These are phyloP conservation scores for Colletotrichum euphorbiae DNA, from an alignment of 2,329 filamentous ascomycete genomes.

Conservation along the genomic window DNA sequence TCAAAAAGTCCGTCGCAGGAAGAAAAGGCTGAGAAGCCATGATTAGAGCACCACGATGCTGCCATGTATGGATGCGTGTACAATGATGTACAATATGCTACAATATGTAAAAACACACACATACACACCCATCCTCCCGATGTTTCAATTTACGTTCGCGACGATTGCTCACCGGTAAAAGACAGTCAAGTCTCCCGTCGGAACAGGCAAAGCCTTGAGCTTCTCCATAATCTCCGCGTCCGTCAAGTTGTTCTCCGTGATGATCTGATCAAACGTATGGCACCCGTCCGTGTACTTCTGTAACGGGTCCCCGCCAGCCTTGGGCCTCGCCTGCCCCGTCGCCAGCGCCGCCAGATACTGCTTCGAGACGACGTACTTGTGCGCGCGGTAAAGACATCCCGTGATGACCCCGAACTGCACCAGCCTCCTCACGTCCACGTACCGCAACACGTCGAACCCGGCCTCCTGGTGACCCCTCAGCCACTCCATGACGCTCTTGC, in stretches of 20 bases:
- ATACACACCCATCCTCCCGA: neutral
- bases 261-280: constrained; percentile 85
- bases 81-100: constrained; percentile 34
- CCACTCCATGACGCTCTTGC: constrained; percentile 89
- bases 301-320: constrained; percentile 62
- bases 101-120: constrained; percentile 20
- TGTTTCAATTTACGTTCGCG: neutral
- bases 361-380: constrained; percentile 86
- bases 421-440: constrained; percentile 89
- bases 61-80: constrained; percentile 36
- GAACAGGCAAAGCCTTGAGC: constrained; percentile 68
- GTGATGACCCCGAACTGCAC: constrained; percentile 98
- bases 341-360: constrained; percentile 69
- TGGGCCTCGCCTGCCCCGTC: constrained; percentile 61
- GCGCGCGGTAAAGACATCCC: constrained; percentile 90
- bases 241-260: constrained; percentile 77
- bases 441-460: constrained; percentile 73
- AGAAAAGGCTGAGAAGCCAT: neutral
- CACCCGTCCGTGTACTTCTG: constrained; percentile 78
- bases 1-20: constrained; percentile 16
- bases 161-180: constrained; percentile 59
- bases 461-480: constrained; percentile 78
- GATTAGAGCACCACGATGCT: constrained; percentile 18
- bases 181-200: constrained; percentile 64
- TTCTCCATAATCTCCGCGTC: constrained; percentile 78